A percentile compares a stretch with the other conserved stretches of the same genome.
Evolutionary conservation across 2,329 filamentous ascomycete species (phyloP).

Genomic region (Neoarthrinium moseri): DNA sequence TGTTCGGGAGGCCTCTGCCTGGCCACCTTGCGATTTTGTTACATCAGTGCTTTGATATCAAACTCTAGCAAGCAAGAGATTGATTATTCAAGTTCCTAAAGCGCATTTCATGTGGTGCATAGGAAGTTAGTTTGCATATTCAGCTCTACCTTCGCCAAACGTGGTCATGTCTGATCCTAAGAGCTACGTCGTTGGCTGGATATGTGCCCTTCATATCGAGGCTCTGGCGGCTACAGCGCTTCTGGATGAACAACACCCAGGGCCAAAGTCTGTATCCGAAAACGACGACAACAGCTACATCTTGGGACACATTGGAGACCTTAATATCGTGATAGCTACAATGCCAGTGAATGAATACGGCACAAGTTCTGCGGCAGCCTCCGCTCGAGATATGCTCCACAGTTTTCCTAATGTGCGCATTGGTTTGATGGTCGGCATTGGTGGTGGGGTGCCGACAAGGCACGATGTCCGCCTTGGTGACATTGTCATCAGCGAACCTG

Average conservation of each 20-base stretch:
- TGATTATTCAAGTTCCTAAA: no score
- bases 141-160: no score
- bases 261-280: conserved; percentile 18
- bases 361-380: conserved; percentile 19
- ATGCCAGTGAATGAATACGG: conserved; percentile 26
- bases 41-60: no score
- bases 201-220: conserved; percentile 37
- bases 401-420: conserved; percentile 26
- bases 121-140: no score
- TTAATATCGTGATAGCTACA: conserved; percentile 33
- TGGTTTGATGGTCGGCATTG: conserved; percentile 31
- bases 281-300: conserved; percentile 28
- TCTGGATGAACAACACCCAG: conserved; percentile 36
- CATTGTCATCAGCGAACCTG: no score
- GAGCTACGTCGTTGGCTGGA: conserved; percentile 42
- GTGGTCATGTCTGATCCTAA: conserved; percentile 4
- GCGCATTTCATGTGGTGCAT: no score
- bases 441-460: conserved; percentile 28
- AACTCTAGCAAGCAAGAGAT: no score
- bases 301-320: conserved; percentile 27
- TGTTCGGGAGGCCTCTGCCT: no score
- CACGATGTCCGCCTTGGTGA: no score
- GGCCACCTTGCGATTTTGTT: no score
- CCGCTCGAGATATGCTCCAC: conserved; percentile 22
- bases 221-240: conserved; percentile 34